These are phyloP conservation scores for Leucocoprinus gongylophorus DNA, from an alignment of 1,284 basidiomycete species.

Conservation along the genomic window DNA sequence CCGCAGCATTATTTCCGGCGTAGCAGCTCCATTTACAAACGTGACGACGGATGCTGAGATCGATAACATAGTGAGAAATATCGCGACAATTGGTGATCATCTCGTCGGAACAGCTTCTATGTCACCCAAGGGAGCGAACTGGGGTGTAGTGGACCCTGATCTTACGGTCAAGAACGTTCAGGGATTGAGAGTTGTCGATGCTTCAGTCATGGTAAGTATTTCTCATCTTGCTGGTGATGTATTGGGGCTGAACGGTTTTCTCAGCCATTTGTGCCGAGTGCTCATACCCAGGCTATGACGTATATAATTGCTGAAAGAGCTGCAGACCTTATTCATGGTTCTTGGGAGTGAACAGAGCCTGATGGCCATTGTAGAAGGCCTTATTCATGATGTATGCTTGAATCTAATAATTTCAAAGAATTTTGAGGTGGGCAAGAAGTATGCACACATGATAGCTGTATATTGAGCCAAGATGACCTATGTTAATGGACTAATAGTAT, in stretches of 20 bases:
- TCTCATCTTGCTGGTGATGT: background rate
- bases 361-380: no score
- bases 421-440: no score
- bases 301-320: constrained; percentile 12
- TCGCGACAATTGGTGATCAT: constrained; percentile 15
- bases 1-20: constrained; percentile 24
- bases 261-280: constrained; percentile 9
- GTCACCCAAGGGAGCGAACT: constrained; percentile 20
- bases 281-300: constrained; percentile 5
- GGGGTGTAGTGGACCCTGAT: constrained; percentile 32
- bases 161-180: constrained; percentile 32
- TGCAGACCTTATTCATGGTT: constrained; percentile 6
- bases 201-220: constrained; percentile 27
- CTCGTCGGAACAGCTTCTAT: constrained; percentile 25
- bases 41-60: constrained; percentile 16
- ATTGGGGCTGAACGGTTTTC: background rate
- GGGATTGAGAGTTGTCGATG: constrained; percentile 36
- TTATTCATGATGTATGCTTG: no score
- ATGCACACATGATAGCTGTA: no score
- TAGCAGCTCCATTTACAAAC: constrained; percentile 10
- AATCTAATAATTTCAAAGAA: no score
- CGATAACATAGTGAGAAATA: constrained; percentile 19
- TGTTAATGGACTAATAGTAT: no score
- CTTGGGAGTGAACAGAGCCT: background rate
- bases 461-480: no score